Percentiles rank a stretch among this genome's conserved stretches.
Evolutionary conservation across 2,329 filamentous ascomycete species (phyloP).

Genomic region (Scytalidium sp.): DNA sequence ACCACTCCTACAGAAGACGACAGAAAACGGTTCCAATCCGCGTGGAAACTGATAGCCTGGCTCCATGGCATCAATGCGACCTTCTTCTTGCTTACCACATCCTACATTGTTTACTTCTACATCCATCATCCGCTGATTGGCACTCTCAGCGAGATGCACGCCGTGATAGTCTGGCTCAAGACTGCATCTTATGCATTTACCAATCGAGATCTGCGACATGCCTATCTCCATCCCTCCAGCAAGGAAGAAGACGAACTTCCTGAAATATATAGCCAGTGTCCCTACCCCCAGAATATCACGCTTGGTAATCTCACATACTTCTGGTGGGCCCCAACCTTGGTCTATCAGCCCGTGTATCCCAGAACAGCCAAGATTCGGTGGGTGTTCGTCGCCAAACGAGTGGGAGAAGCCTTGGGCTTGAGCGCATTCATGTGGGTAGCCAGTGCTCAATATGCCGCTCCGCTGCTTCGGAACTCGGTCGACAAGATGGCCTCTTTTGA

Average conservation of each 20-base stretch:
- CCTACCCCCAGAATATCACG: conserved; percentile 90
- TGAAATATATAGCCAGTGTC: conserved; percentile 75
- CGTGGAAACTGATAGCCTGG: conserved; percentile 78
- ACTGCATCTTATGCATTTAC: conserved; percentile 94
- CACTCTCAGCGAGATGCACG: conserved; percentile 85
- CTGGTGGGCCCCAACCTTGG: conserved; percentile 94
- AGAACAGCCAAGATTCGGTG: conserved; percentile 79
- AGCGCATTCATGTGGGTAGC: conserved; percentile 93
- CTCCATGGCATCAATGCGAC: conserved; percentile 83
- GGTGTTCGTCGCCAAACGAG: conserved; percentile 80
- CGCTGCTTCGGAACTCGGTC: conserved; percentile 84
- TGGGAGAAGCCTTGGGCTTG: conserved; percentile 73
- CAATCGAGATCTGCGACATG: conserved; percentile 90
- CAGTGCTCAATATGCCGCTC: conserved; percentile 90
- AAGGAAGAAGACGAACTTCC: conserved; percentile 70
- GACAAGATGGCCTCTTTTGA: conserved; percentile 82
- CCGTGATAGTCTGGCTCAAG: conserved; percentile 95
- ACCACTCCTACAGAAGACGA: conserved; percentile 36
- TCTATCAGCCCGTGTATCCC: conserved; percentile 96
- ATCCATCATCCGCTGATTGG: conserved; percentile 94
- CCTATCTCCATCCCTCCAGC: conserved; percentile 73
- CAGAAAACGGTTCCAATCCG: conserved; percentile 64
- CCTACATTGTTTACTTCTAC: conserved; percentile 82
- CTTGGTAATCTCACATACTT: conserved; percentile 88
- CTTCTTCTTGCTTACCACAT: conserved; percentile 75